Conservation (phyloP, 2,329 filamentous ascomycete genomes). For the Paracoccidioides lutzii region DNA sequence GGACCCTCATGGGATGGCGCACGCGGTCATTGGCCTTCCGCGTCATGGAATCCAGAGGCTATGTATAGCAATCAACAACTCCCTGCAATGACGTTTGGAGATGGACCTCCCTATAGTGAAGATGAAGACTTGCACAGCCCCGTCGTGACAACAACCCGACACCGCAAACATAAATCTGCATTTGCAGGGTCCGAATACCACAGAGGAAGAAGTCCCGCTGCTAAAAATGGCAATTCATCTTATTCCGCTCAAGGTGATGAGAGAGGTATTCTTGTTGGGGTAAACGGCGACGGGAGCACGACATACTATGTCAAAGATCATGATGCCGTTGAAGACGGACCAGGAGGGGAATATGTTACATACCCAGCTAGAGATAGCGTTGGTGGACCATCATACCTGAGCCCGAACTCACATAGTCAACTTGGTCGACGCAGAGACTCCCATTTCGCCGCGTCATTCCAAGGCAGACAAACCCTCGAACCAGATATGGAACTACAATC, state of each 20-base stretch:
- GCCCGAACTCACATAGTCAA: slow-evolving; percentile 28
- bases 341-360: slow-evolving; percentile 67
- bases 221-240: slow-evolving; percentile 28
- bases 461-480: slow-evolving; percentile 26
- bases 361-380: slow-evolving; percentile 55
- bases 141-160: slow-evolving; percentile 66
- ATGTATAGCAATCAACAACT: slow-evolving; percentile 55
- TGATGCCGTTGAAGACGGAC: slow-evolving; percentile 52
- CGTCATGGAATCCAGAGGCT: slow-evolving; percentile 35
- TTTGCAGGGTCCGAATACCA: slow-evolving; percentile 35
- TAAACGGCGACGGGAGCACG: slow-evolving; percentile 57
- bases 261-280: slow-evolving; percentile 54
- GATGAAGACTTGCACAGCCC: slow-evolving; percentile 91
- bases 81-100: slow-evolving; percentile 69
- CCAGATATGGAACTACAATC: slow-evolving; percentile 25
- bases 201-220: slow-evolving; percentile 38
- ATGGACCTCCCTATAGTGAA: slow-evolving; percentile 87
- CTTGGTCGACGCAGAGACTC: slow-evolving; percentile 39
- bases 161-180: slow-evolving; percentile 70
- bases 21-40: slow-evolving; percentile 43
- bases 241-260: slow-evolving; percentile 42
- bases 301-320: slow-evolving; percentile 61
- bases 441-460: slow-evolving; percentile 39
- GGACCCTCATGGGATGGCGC: slow-evolving; percentile 61
- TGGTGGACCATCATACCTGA: slow-evolving; percentile 34